These are phyloP conservation scores for Scleromitrula shiraiana DNA, from an alignment of 2,329 filamentous ascomycete species.

Conservation along the genomic window DNA sequence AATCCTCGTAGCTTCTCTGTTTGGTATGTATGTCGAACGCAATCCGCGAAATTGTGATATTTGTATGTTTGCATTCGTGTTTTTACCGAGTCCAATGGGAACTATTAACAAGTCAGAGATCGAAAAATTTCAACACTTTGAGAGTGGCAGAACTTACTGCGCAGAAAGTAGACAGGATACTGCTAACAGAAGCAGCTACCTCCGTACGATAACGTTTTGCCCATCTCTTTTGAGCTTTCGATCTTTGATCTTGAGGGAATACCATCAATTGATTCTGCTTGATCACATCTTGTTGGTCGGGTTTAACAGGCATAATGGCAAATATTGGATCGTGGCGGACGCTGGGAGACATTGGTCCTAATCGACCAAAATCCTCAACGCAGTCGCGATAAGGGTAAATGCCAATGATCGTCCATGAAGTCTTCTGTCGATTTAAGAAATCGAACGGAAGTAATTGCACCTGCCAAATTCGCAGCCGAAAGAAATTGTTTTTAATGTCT, in stretches of 20 bases:
- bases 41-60: constrained; percentile 66
- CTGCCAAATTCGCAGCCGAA: constrained; percentile 22
- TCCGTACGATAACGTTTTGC: constrained; percentile 74
- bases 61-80: constrained; percentile 84
- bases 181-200: constrained; percentile 69
- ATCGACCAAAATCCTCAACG: constrained; percentile 52
- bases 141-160: constrained; percentile 40
- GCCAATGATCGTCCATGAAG: constrained; percentile 48
- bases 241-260: constrained; percentile 10
- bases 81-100: constrained; percentile 83
- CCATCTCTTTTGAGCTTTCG: constrained; percentile 39
- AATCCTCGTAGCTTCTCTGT: constrained; percentile 68
- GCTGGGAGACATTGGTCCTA: constrained; percentile 38
- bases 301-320: constrained; percentile 35
- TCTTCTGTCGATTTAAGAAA: constrained; percentile 20
- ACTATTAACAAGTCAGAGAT: constrained; percentile 32
- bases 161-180: constrained; percentile 67
- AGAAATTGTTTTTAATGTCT: constrained; percentile 17
- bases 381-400: constrained; percentile 48
- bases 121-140: not conserved
- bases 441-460: constrained; percentile 17
- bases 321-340: constrained; percentile 31
- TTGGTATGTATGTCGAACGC: constrained; percentile 66
- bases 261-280: constrained; percentile 12
- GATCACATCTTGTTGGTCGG: constrained; percentile 20